These are phyloP conservation scores for Leccinum rimulosum DNA, from an alignment of 768 basidiomycete genomes.

Conservation along the genomic window DNA sequence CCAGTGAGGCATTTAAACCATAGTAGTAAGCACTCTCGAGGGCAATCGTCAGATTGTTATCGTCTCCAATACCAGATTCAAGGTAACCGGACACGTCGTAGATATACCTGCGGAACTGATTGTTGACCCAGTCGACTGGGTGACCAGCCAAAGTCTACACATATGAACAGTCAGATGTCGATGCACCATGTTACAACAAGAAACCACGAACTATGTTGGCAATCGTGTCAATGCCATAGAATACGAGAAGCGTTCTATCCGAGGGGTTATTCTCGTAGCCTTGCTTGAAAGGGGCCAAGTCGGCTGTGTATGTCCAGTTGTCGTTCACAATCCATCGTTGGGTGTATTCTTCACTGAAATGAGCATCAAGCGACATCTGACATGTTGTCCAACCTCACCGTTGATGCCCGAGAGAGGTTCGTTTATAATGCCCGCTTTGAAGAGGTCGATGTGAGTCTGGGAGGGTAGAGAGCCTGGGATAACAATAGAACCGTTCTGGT, in stretches of 20 bases:
- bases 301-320: constrained; percentile 59
- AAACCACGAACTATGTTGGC: constrained; percentile 46
- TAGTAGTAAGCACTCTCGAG: constrained; percentile 55
- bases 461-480: constrained; percentile 52
- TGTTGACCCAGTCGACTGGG: constrained; percentile 39
- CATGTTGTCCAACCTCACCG: constrained; percentile 31
- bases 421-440: constrained; percentile 50
- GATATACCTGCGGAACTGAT: no score
- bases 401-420: constrained; percentile 54
- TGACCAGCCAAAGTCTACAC: constrained; percentile 47
- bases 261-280: constrained; percentile 17
- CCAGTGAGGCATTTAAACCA: constrained; percentile 37
- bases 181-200: neutral
- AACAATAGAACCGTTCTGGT: constrained; percentile 52
- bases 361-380: neutral
- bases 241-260: constrained; percentile 44
- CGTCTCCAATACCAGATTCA: no score
- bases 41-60: constrained; percentile 29
- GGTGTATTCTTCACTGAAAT: constrained; percentile 41
- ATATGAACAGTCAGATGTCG: neutral
- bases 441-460: constrained; percentile 53
- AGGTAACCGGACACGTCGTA: no score
- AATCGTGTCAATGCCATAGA: constrained; percentile 57
- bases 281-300: constrained; percentile 42
- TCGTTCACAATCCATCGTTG: constrained; percentile 55